A percentile compares a stretch with the other conserved stretches of the same genome.
These are phyloP conservation scores for Xerocomellus intermedius DNA, from an alignment of 768 basidiomycete species.

Conservation along the genomic window DNA sequence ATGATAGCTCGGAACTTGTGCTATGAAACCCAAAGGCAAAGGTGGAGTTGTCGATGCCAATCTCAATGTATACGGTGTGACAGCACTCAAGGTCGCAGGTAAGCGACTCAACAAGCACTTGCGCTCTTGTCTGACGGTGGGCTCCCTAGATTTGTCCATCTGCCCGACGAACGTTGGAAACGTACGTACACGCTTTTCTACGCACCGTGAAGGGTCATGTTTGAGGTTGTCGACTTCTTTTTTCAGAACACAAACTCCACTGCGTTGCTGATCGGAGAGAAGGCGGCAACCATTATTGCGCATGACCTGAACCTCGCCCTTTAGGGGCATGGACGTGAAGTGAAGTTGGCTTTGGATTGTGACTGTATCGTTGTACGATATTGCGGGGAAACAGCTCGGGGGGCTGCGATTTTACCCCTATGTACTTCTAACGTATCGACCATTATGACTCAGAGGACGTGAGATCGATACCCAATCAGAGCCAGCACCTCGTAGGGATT, in stretches of 20 bases:
- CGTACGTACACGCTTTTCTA: background rate
- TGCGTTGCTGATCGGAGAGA: conserved; percentile 18
- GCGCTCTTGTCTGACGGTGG: background rate
- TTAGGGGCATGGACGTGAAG: too few species aligned
- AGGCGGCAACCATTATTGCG: conserved; percentile 15
- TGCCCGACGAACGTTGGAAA: conserved; percentile 5
- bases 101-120: background rate
- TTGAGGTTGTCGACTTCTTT: background rate
- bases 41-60: conserved; percentile 12
- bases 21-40: background rate
- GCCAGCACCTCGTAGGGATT: too few species aligned
- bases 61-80: conserved; percentile 16
- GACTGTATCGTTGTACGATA: too few species aligned
- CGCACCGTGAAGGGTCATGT: background rate
- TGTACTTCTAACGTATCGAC: too few species aligned
- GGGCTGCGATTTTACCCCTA: too few species aligned
- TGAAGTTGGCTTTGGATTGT: too few species aligned
- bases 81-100: conserved; percentile 16
- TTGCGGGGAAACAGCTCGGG: too few species aligned
- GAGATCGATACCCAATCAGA: too few species aligned
- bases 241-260: conserved; percentile 16
- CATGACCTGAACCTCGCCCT: background rate
- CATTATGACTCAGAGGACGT: too few species aligned
- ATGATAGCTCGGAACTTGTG: background rate
- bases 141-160: background rate